phyloP scores from a whole-genome alignment of 208 protist species.

The Sergeia podlipaevii region DNA sequence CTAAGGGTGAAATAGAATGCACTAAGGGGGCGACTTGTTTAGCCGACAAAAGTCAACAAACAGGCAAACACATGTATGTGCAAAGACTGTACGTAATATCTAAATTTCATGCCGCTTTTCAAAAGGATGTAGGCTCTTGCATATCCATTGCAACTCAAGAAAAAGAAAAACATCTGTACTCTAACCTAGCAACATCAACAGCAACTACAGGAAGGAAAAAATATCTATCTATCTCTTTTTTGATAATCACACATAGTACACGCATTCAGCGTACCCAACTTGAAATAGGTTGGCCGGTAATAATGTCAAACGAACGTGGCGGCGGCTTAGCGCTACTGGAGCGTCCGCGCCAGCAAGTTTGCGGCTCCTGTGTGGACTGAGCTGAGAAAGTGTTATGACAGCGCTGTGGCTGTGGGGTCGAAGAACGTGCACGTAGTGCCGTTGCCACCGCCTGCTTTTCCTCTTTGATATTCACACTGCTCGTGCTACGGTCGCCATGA shows the following conservation, averaged over 20 bases:
- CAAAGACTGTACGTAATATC: background rate
- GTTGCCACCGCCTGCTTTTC: too few species aligned
- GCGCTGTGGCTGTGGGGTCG: background rate
- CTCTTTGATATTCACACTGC: too few species aligned
- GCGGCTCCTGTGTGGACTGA: background rate
- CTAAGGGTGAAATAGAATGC: background rate
- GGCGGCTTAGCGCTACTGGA: constrained; percentile 18
- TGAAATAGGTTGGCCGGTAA: constrained; percentile 39
- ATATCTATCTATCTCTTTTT: background rate
- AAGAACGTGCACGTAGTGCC: too few species aligned
- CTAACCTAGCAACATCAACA: too few species aligned
- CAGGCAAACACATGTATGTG: background rate
- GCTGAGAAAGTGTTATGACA: background rate
- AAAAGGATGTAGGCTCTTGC: too few species aligned
- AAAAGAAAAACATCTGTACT: too few species aligned
- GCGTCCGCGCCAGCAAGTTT: constrained; percentile 32
- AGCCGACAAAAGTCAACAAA: constrained; percentile 12
- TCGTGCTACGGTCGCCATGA: too few species aligned
- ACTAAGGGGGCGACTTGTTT: too few species aligned
- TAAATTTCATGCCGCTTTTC: too few species aligned
- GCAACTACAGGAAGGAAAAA: background rate
- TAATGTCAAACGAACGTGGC: constrained; percentile 57
- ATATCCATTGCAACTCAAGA: too few species aligned
- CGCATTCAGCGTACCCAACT: background rate
- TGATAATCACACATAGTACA: background rate